Base-by-base conservation (phyloP, 495 filamentous ascomycete genomes). In the Darksidea phi region DNA sequence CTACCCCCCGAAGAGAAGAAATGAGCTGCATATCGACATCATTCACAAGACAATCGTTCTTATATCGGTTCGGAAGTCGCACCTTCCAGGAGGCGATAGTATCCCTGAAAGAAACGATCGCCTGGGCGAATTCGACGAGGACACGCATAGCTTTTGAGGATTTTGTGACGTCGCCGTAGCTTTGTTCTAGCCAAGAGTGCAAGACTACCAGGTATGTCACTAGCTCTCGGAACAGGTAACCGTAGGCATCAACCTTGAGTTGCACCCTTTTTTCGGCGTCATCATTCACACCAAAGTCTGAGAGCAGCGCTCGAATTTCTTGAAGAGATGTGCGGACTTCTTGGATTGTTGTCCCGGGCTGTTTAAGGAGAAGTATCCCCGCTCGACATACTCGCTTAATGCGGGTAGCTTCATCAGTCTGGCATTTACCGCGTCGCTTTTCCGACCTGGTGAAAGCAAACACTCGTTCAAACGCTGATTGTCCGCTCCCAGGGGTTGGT, bases 241-340 rank as follows among this genome's bases (percentile, higher is more conserved):
- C 51, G 32, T 47, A 66, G 12, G 57, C 49, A 28, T 66, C 63
- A 5, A 15, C 25, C 28, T 66, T 66, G 43, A 66, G 41, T 1
- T 24, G 26, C 15, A 2, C 43, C 20, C 21, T 54, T 13, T 51
- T 10, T 2, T 54, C 48, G 2, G 8, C 13, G 15, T 54, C 32
- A 1, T 48, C 24, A 26, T 45, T 48, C 28, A 21, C 15, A 24
- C 13, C 2, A 6, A 49, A 37, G 1, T 6, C 37, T 20, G 3
- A 13, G 12, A 54, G 25, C 42, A 48, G 37, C 4, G 12, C 34
- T 12, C 21, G 34, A 25, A 64, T 34, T 46, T 24, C n/a, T 5
- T 2, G 1, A 32, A 13, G 3, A 51, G 8, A 23, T 60, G 5
- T 6, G 13, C 4, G 28, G 28, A 32, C 28, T 32, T 3, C 28